Percentiles rank a stretch among this genome's conserved stretches.
These are phyloP conservation scores for Xylariaceae sp. DNA, from an alignment of 2,329 filamentous ascomycete genomes.

Conservation along the genomic window DNA sequence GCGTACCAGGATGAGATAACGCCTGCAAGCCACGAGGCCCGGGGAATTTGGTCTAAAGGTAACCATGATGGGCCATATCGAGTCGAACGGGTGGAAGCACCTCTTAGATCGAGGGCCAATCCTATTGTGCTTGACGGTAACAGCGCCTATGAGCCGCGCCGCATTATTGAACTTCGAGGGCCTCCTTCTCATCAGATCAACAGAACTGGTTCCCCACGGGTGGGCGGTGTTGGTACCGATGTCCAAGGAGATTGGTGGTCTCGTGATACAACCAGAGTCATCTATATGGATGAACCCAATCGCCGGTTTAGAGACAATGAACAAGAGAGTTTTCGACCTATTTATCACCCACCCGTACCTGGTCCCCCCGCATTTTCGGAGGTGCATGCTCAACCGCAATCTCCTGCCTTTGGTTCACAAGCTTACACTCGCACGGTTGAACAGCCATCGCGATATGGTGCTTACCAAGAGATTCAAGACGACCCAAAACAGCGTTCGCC, in stretches of 20 bases:
- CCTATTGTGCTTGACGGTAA: conserved; percentile 22
- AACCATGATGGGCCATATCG: conserved; percentile 13
- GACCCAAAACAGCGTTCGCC: no score
- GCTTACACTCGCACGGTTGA: conserved; percentile 2
- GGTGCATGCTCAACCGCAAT: conserved; percentile 5
- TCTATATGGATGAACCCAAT: conserved; percentile 20
- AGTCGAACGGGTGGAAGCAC: conserved; percentile 14
- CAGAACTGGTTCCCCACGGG: conserved; percentile 12
- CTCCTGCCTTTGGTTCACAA: conserved; percentile 7
- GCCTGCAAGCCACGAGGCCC: conserved; percentile 13
- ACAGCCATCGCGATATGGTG: conserved; percentile 2
- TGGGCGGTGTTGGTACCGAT: conserved; percentile 11
- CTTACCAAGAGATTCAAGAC: conserved; percentile 11
- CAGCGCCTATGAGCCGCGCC: conserved; percentile 16
- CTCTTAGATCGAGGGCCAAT: conserved; percentile 22
- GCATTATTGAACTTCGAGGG: conserved; percentile 22
- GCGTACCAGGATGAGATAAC: conserved; percentile 12
- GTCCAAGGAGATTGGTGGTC: conserved; percentile 13
- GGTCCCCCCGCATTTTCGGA: conserved; percentile 14
- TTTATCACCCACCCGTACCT: conserved; percentile 4
- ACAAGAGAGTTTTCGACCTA: conserved; percentile 11
- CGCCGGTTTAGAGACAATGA: conserved; percentile 12
- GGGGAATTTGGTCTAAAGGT: conserved; percentile 16
- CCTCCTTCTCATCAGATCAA: conserved; percentile 17
- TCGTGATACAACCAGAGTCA: conserved; percentile 17